Conservation (phyloP, 257 asterid species). For the Salvia rosmarinus region DNA sequence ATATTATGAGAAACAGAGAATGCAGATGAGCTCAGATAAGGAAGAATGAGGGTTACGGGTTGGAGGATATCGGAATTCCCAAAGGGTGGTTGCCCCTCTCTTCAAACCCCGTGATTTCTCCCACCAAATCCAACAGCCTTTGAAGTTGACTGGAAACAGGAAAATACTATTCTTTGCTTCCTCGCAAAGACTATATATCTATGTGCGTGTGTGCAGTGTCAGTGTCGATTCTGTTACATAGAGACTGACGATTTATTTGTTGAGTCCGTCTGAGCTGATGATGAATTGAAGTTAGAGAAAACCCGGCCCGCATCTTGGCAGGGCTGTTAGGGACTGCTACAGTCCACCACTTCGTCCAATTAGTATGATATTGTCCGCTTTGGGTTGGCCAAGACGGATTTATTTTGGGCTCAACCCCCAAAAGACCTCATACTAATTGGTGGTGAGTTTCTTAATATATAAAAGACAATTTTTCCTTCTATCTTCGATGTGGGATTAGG, state of each 20-base stretch:
- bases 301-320: slow-evolving; percentile 40
- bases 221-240: too few relatives aligned
- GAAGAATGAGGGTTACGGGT: slow-evolving; percentile 27
- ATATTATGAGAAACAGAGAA: not conserved
- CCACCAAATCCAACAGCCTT: not conserved
- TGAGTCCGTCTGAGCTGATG: not conserved
- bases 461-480: too few relatives aligned
- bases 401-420: too few relatives aligned
- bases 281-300: not conserved
- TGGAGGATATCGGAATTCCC: slow-evolving; percentile 25
- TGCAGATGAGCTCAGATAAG: not conserved
- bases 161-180: not conserved
- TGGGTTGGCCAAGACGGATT: too few relatives aligned
- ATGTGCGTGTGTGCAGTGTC: not conserved
- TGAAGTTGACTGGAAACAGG: not conserved
- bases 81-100: slow-evolving; percentile 45
- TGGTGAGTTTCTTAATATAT: too few relatives aligned
- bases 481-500: too few relatives aligned
- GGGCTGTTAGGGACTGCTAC: too few relatives aligned
- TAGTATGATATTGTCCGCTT: too few relatives aligned
- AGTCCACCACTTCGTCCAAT: too few relatives aligned
- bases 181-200: not conserved
- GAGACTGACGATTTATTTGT: slow-evolving; percentile 33
- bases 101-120: slow-evolving; percentile 34
- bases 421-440: too few relatives aligned